Base-by-base conservation (phyloP, 2,329 filamentous ascomycete species). In the Hansfordia pulvinata region DNA sequence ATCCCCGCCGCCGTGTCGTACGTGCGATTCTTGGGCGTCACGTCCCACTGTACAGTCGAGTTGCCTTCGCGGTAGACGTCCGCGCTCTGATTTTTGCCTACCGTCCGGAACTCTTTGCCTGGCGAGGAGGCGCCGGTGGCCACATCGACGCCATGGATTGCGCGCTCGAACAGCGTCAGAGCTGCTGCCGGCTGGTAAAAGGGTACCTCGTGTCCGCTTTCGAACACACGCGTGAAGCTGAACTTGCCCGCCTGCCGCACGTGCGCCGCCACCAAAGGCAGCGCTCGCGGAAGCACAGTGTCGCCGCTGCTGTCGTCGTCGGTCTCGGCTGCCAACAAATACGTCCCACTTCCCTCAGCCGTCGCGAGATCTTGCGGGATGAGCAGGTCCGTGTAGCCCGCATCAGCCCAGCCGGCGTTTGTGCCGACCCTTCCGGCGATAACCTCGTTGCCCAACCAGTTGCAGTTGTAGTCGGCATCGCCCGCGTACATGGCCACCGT, bases 161-260 rank as follows among this genome's bases (percentile, higher is more conserved):
- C 66, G 12, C 69, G 58, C 27, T 57, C 53, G 37, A 70, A 71
- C 31, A 67, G 46, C 31, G 53, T 51, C 37, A 63, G 52, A 2
- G 61, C 47, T 3, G 62, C 57, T 27, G 57, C 46, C 14, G 64
- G 64, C 44, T 69, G 64, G 37, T 63, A 62, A 16, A 55, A 56
- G 0, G 64, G 62, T 9, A 68, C 55, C 43, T 68, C 59, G 39
- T 73, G 69, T 1, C 69, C 68, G 8, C 67, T 56, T 38, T 73
- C 54, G 39, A 65, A 73, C 4, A 74, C 60, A 1, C 69, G 56
- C 18, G 63, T 61, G 46, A 74, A 75, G 8, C 62, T 68, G 34
- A 72, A 60, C 38, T 82, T 82, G 10, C 75, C 76, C 37, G 67
- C 70, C 43, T 83, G 76, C 1, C 77, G 62, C 1, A 79, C 76